These are phyloP conservation scores for Smittium culicis DNA, from an alignment of 371 early-diverging fungal species.

Conservation along the genomic window DNA sequence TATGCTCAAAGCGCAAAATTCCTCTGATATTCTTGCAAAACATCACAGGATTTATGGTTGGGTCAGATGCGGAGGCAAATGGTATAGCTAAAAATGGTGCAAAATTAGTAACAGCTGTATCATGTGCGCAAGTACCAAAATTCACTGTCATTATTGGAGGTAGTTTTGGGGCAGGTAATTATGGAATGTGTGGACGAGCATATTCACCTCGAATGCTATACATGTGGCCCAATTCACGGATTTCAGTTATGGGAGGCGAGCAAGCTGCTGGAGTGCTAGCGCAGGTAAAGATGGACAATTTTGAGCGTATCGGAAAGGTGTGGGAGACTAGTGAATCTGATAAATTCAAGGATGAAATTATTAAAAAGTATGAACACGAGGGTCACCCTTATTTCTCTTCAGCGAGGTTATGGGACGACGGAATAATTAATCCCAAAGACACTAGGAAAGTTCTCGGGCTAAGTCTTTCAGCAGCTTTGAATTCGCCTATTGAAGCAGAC, in stretches of 20 bases:
- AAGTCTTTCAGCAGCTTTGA: slow-evolving; percentile 67
- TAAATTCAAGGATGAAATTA: slow-evolving; percentile 74
- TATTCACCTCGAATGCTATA: slow-evolving; percentile 90
- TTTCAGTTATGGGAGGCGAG: slow-evolving; percentile 97
- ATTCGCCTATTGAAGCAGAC: slow-evolving; percentile 61
- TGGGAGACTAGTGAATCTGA: slow-evolving; percentile 62
- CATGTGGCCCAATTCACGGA: slow-evolving; percentile 93
- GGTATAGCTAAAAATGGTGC: slow-evolving; percentile 98
- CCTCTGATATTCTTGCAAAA: slow-evolving; percentile 93
- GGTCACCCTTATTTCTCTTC: slow-evolving; percentile 90
- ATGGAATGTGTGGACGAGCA: slow-evolving; percentile 97
- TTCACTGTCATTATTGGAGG: slow-evolving; percentile 88
- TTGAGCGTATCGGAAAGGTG: slow-evolving; percentile 48
- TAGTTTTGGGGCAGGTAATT: slow-evolving; percentile 89
- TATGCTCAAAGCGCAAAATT: slow-evolving; percentile 85
- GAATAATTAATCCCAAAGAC: slow-evolving; percentile 83
- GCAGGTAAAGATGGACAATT: slow-evolving; percentile 73
- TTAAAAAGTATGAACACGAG: slow-evolving; percentile 77
- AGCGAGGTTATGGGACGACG: slow-evolving; percentile 93
- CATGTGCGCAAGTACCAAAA: slow-evolving; percentile 90
- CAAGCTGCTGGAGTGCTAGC: slow-evolving; percentile 92
- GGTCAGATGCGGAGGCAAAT: slow-evolving; percentile 86
- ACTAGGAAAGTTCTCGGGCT: slow-evolving; percentile 81
- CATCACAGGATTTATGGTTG: slow-evolving; percentile 97
- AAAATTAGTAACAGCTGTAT: slow-evolving; percentile 92